These are phyloP conservation scores for Arabidopsis suecica DNA, from an alignment of 345 rosid species.

Conservation along the genomic window DNA sequence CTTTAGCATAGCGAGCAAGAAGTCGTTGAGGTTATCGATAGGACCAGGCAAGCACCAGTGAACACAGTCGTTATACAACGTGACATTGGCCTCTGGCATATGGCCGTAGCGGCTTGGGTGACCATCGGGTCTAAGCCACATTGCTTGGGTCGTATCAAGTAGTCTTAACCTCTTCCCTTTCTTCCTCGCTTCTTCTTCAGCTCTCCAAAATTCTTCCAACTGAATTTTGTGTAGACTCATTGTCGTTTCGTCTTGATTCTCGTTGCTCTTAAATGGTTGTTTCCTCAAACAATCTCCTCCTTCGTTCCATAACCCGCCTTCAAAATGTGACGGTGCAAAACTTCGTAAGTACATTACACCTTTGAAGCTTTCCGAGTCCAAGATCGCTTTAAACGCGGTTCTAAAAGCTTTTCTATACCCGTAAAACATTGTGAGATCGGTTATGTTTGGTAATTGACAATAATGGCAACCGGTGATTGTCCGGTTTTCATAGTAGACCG, in stretches of 20 bases:
- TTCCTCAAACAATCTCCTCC: slow-evolving; percentile 78
- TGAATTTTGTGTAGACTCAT: slow-evolving; percentile 69
- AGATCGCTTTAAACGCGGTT: slow-evolving; percentile 70
- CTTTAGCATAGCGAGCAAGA: slow-evolving; percentile 84
- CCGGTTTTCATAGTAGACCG: slow-evolving; percentile 56
- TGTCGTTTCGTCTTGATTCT: slow-evolving; percentile 58
- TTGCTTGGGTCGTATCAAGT: slow-evolving; percentile 65
- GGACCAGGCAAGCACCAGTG: slow-evolving; percentile 98
- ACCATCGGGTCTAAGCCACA: slow-evolving; percentile 79
- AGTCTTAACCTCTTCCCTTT: slow-evolving; percentile 62
- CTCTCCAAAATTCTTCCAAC: slow-evolving; percentile 71
- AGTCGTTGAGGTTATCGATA: slow-evolving; percentile 78
- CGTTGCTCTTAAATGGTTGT: slow-evolving; percentile 59
- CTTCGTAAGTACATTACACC: slow-evolving; percentile 72
- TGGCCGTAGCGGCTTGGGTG: slow-evolving; percentile 82
- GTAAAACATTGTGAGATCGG: slow-evolving; percentile 62
- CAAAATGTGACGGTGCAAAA: slow-evolving; percentile 80
- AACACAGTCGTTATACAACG: slow-evolving; percentile 81
- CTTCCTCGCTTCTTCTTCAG: slow-evolving; percentile 58
- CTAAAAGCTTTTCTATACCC: slow-evolving; percentile 69
- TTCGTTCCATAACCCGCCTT: slow-evolving; percentile 76
- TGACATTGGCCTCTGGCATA: slow-evolving; percentile 65
- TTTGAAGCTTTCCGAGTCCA: slow-evolving; percentile 54
- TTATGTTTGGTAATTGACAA: slow-evolving; percentile 59
- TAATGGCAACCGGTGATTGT: slow-evolving; percentile 63